Evolutionary conservation across 805 yeast species (phyloP).

Genomic region (Nakazawaea wyomingensis): DNA sequence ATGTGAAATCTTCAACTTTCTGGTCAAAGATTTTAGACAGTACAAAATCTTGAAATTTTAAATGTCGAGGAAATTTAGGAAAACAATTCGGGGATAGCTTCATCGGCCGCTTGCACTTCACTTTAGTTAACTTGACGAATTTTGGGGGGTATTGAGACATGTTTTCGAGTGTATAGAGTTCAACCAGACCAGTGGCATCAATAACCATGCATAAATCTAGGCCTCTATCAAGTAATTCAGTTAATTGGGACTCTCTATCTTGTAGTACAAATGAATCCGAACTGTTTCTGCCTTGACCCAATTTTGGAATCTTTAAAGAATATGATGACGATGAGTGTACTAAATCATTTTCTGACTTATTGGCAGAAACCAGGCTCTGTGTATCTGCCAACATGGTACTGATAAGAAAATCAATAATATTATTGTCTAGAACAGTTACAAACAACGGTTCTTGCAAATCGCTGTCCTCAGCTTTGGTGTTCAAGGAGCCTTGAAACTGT

Average conservation of each 20-base stretch:
- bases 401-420: constrained; percentile 26
- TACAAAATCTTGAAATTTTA: constrained; percentile 22
- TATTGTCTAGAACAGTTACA: constrained; percentile 33
- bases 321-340: background rate
- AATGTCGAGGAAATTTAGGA: constrained; percentile 22
- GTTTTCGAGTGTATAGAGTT: constrained; percentile 44
- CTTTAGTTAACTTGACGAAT: constrained; percentile 35
- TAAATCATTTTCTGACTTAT: background rate
- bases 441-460: constrained; percentile 15
- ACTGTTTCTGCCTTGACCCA: no score
- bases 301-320: no score
- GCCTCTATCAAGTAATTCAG: constrained; percentile 21
- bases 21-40: constrained; percentile 11
- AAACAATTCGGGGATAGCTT: constrained; percentile 19
- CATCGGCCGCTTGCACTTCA: constrained; percentile 22
- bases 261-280: constrained; percentile 18
- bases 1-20: constrained; percentile 9
- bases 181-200: constrained; percentile 35
- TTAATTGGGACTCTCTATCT: constrained; percentile 19
- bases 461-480: constrained; percentile 12
- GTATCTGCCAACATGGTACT: constrained; percentile 17
- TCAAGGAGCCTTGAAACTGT: constrained; percentile 49
- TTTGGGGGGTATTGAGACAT: constrained; percentile 52
- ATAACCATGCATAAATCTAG: constrained; percentile 38
- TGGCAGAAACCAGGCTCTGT: constrained; percentile 12